Base-by-base conservation (phyloP, 805 yeast genomes). In the Lipomyces spencermartinsiae region DNA sequence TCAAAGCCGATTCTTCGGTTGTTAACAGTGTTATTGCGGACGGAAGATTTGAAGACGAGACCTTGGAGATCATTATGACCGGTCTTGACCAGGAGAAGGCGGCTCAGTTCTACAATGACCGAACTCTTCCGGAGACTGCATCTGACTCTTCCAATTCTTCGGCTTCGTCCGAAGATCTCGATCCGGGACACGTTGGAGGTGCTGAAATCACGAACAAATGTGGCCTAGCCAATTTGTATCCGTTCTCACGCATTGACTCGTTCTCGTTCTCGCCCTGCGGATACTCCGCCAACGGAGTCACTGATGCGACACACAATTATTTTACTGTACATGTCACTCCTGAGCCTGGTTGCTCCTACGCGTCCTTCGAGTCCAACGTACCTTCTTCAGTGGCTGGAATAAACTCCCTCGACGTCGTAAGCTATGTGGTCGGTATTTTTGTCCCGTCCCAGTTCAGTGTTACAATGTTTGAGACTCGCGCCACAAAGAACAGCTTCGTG, bases 261-360 rank as follows among this genome's bases (percentile, higher is more conserved):
- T 94, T 92, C 79, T 89, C 95, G 35, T 94, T 94, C 78, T 82
- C 90, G 3, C 99, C 99, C 1, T 94, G 98, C 78, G 99, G 99
- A 7, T 94, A 87, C 76, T 92, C 97, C 1, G 91, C 97, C 58
- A 94, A 94, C 78, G 89, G 96, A 22, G 82, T 93, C 51, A 82
- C 86, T 58, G 85, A 83, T 55, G 83, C 85, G 73, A 54, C 70
- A 31, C 87, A 86, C 75, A 79, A 83, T 73, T 90, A 89, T 77
- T 90, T 90, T 76, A 94, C 98, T 8, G 82, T 93, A 67, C 98
- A 95, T 77, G 91, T 95, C 55, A 95, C 99, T 0, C 98, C 98
- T 0, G 98, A 95, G 77, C 77, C 83, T 29, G 97, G 94, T 49
- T 94, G 96, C 92, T 92, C 97, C 4, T 94, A 94, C 79, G 98